Evolutionary conservation across 768 basidiomycete species (phyloP).

Genomic region (Mycena filopes): DNA sequence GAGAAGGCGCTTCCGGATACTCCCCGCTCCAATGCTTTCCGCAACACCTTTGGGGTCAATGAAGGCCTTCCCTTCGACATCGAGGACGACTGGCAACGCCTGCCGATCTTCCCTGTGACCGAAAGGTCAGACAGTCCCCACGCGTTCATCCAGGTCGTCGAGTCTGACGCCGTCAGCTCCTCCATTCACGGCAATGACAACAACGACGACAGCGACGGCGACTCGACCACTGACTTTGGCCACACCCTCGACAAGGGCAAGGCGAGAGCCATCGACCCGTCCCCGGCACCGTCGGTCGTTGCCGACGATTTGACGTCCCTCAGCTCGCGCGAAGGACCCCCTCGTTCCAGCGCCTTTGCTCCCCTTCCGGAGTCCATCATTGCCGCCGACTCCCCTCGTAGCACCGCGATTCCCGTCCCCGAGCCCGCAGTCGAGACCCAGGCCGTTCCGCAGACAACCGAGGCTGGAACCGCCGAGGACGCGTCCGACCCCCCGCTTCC

Average conservation of each 20-base stretch:
- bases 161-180: constrained; percentile 45
- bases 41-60: constrained; percentile 69
- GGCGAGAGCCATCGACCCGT: constrained; percentile 47
- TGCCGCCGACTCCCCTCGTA: constrained; percentile 29
- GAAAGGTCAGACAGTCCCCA: constrained; percentile 57
- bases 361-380: background rate
- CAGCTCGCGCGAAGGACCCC: constrained; percentile 39
- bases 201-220: constrained; percentile 41
- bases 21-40: constrained; percentile 46
- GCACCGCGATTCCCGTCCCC: constrained; percentile 21
- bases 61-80: constrained; percentile 57
- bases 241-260: constrained; percentile 60
- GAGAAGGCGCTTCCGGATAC: constrained; percentile 46
- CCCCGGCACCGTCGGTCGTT: constrained; percentile 32
- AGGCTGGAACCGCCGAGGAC: constrained; percentile 1
- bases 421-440: constrained; percentile 22
- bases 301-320: constrained; percentile 48
- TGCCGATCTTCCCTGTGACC: constrained; percentile 54
- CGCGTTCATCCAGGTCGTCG: constrained; percentile 71
- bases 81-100: constrained; percentile 74
- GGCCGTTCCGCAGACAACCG: constrained; percentile 14
- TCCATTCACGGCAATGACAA: constrained; percentile 41
- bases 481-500: constrained; percentile 63
- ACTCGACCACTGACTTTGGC: constrained; percentile 43
- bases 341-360: constrained; percentile 17